Evolutionary conservation across 1,139 yeast genomes (phyloP).

Genomic region (Lodderomyces margitis): DNA sequence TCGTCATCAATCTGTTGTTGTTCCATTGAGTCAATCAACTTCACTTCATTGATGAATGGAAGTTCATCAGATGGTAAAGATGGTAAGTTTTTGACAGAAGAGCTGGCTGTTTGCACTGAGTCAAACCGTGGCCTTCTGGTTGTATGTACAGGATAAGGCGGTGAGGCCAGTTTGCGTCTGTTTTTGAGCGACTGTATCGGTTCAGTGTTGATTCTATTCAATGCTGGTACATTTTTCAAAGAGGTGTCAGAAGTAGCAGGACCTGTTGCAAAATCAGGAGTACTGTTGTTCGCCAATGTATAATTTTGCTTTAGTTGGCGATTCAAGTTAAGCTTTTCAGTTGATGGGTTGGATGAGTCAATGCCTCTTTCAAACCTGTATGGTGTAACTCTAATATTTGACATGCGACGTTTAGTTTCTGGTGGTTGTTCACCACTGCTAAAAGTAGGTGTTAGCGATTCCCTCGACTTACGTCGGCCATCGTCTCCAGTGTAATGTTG

Average conservation of each 20-base stretch:
- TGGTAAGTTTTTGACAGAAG: slow-evolving; percentile 12
- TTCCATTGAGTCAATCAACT: slow-evolving; percentile 19
- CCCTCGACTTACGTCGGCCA: slow-evolving; percentile 5
- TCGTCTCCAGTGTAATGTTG: slow-evolving; percentile 3
- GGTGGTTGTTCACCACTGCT: slow-evolving; percentile 4
- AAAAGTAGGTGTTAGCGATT: slow-evolving; percentile 1
- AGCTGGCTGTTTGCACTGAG: slow-evolving; percentile 5
- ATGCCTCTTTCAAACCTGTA: slow-evolving; percentile 11
- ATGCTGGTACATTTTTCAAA: slow-evolving; percentile 6
- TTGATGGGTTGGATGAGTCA: not conserved
- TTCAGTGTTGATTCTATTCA: slow-evolving; percentile 13
- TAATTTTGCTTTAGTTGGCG: not conserved
- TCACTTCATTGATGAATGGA: slow-evolving; percentile 41
- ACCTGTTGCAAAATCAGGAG: not conserved
- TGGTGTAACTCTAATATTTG: slow-evolving; percentile 16
- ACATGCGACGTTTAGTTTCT: slow-evolving; percentile 9
- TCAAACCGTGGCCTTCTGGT: slow-evolving; percentile 5
- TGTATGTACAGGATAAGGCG: slow-evolving; percentile 2
- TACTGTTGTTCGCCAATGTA: not conserved
- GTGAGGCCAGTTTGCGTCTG: slow-evolving; percentile 2
- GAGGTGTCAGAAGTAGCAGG: too few relatives aligned
- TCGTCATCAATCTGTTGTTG: not conserved
- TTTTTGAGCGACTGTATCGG: slow-evolving; percentile 5
- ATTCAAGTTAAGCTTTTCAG: not conserved
- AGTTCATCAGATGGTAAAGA: slow-evolving; percentile 29